Evolutionary conservation across 2,329 filamentous ascomycete genomes (phyloP).

Genomic region (Colletotrichum sp.): DNA sequence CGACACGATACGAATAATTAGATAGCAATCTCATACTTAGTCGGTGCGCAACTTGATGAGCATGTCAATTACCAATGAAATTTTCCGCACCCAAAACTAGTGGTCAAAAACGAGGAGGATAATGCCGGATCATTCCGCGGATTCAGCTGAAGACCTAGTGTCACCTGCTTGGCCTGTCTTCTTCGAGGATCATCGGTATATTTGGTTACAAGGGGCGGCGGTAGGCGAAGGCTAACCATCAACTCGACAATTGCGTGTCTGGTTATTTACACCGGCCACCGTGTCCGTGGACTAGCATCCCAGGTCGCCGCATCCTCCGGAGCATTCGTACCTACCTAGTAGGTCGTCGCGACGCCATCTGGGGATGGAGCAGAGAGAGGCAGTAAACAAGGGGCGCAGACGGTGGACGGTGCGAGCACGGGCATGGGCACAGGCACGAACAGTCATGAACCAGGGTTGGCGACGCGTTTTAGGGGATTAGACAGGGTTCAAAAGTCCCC

Average conservation of each 20-base stretch:
- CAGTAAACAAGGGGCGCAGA: not conserved
- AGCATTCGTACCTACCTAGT: not conserved
- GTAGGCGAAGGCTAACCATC: not conserved
- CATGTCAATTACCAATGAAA: not conserved
- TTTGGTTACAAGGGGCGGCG: not conserved
- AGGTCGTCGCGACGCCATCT: not conserved
- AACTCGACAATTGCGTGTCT: not conserved
- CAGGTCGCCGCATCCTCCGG: not conserved
- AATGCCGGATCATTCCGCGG: not conserved
- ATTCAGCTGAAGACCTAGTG: not conserved
- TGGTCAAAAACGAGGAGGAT: too few relatives aligned
- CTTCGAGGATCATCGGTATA: not conserved
- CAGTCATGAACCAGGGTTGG: not conserved
- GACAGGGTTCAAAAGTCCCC: not conserved
- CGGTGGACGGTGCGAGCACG: not conserved
- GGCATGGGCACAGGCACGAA: not conserved
- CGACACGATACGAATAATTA: constrained; percentile 2
- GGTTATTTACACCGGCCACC: not conserved
- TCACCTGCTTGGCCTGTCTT: not conserved
- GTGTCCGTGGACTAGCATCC: not conserved
- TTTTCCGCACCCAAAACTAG: not conserved
- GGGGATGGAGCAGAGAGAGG: not conserved
- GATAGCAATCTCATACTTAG: constrained; percentile 14
- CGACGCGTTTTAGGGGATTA: not conserved
- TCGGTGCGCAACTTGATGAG: not conserved